Evolutionary conservation across 805 yeast genomes (phyloP).

Genomic region (Candida arabinofermentans): DNA sequence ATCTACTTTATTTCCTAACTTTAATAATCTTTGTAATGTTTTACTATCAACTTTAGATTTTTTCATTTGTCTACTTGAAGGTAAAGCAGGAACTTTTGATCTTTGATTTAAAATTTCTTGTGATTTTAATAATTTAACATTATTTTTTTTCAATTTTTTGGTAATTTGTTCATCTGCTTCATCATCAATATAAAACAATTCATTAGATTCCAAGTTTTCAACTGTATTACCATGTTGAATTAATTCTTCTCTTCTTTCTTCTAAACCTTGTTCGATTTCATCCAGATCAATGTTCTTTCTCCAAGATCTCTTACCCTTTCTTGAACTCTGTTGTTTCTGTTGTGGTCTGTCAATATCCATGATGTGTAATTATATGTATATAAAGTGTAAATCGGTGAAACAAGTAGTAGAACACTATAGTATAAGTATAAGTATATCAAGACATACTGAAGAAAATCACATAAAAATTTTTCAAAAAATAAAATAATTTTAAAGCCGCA

Average conservation of each 20-base stretch:
- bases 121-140: conserved; percentile 34
- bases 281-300: conserved; percentile 85
- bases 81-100: conserved; percentile 73
- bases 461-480: conserved; percentile 5
- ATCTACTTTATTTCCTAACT: conserved; percentile 68
- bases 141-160: conserved; percentile 37
- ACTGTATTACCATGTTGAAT: conserved; percentile 42
- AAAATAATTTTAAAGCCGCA: not conserved
- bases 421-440: not conserved
- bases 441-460: not conserved
- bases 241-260: conserved; percentile 60
- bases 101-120: conserved; percentile 65
- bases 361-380: not conserved
- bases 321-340: conserved; percentile 65
- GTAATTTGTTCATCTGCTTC: conserved; percentile 49
- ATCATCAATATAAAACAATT: conserved; percentile 62
- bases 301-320: conserved; percentile 94
- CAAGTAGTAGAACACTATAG: not conserved
- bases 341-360: conserved; percentile 49
- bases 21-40: conserved; percentile 63
- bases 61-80: conserved; percentile 34
- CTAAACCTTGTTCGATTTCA: conserved; percentile 71
- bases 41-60: conserved; percentile 49
- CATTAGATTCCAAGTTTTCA: conserved; percentile 40
- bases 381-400: not conserved